Evolutionary conservation across 2,329 filamentous ascomycete species (phyloP).

Genomic region (Xylariaceae sp.): DNA sequence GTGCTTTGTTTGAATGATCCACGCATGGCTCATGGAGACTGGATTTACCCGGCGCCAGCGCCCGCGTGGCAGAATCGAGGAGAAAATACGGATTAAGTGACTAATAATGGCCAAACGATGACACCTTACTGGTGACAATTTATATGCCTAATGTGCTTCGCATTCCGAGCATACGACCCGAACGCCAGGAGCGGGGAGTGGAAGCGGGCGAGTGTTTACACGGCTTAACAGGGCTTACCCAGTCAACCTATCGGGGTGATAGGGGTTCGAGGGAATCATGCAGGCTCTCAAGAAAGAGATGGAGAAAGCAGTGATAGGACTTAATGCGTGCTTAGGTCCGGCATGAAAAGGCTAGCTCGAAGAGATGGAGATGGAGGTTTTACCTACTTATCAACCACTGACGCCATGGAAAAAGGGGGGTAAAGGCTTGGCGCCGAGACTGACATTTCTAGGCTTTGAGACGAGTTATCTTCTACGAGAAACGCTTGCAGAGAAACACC

Average conservation of each 20-base stretch:
- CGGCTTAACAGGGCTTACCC: not conserved
- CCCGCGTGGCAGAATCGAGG: not conserved
- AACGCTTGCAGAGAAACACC: conserved; percentile 7
- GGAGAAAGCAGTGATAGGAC: not conserved
- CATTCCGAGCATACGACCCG: not conserved
- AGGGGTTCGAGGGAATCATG: not conserved
- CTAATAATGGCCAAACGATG: not conserved
- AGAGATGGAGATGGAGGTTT: too few species aligned
- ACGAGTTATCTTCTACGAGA: not conserved
- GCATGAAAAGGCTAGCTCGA: too few species aligned
- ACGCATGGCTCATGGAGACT: not conserved
- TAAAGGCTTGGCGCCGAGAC: not conserved
- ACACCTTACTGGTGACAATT: not conserved
- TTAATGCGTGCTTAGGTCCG: not conserved
- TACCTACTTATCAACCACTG: not conserved
- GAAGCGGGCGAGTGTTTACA: not conserved
- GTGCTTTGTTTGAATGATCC: not conserved
- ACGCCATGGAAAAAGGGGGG: not conserved
- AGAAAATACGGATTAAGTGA: not conserved
- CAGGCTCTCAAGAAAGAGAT: not conserved
- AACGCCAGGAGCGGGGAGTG: too few species aligned
- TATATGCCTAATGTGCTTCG: not conserved
- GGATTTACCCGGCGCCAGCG: not conserved
- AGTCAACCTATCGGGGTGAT: not conserved
- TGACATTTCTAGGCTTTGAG: not conserved